Evolutionary conservation across 306 rosid genomes (phyloP), one percentile per base, ranked within the genome.

Genomic region (Morella rubra): DNA sequence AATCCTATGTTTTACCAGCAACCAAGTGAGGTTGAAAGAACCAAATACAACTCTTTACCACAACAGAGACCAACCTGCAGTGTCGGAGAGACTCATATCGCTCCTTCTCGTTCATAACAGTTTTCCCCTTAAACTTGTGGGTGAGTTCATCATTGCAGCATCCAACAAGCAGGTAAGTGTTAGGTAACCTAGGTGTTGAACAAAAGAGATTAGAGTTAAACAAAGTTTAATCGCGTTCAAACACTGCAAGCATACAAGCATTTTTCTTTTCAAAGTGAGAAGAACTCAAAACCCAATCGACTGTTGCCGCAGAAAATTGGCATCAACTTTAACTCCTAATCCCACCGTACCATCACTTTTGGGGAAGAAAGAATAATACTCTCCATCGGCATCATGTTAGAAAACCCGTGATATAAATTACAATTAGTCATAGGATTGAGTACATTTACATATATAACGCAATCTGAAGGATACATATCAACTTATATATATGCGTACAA

Each of bases 41-140:
- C n/a, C 13, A 66, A 66, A 42, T 5, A 18, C 42, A 66, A 18
- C 41, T 66, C 50, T 66, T 42, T 18, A 16, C 6, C 13, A 1
- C 11, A 59, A 65, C 49, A 40, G 6, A 65, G 12, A 66, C 71
- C 15, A 75, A 45, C 98, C 87, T 95, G 97, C 98, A 95, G 90
- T 95, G 98, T 64, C 97, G 97, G 53, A 95, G 88, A 77, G 98
- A 95, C 80, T 95, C 98, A 52, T 92, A 95, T 62, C 97, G 96
- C 84, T 95, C 98, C n/a, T 75, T 78, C 56, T 90, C 98, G 1
- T 91, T 95, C 98, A 95, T 95, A 18, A 95, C 97, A 62, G 98
- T 95, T 77, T 95, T 95, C 44, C 98, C 98, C 81, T 95, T 95
- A 78, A 53, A 92, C 76, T 79, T 92, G 91, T 95, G 98, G 59